Evolutionary conservation across 1,284 basidiomycete species (phyloP).

Genomic region (Cutaneotrichosporon cutaneum): DNA sequence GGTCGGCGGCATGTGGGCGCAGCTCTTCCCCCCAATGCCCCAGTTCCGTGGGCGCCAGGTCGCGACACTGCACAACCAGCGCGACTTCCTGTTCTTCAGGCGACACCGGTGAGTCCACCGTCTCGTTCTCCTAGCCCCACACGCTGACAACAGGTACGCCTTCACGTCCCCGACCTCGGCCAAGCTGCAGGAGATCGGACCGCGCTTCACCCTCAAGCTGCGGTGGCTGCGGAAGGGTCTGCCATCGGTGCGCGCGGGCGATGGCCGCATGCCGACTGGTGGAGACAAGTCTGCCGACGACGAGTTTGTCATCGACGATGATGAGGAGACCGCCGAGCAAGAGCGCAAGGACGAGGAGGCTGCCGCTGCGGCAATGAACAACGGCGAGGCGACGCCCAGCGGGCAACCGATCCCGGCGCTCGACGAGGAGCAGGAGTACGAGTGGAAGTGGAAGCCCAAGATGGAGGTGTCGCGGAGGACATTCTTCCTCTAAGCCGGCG

Average conservation of each 20-base stretch:
- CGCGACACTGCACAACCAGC: constrained; percentile 94
- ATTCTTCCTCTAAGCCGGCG: constrained; percentile 50
- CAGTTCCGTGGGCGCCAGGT: constrained; percentile 97
- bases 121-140: constrained; percentile 1
- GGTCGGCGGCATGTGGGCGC: constrained; percentile 91
- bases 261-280: constrained; percentile 47
- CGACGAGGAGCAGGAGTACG: constrained; percentile 54
- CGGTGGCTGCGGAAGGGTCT: constrained; percentile 84
- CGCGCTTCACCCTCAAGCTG: constrained; percentile 93
- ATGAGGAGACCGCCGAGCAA: constrained; percentile 32
- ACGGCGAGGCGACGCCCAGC: constrained; percentile 23
- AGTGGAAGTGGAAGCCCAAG: constrained; percentile 57
- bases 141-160: constrained; percentile 67
- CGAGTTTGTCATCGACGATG: constrained; percentile 35
- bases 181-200: constrained; percentile 94
- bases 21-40: constrained; percentile 89
- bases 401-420: constrained; percentile 47
- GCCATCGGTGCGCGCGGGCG: constrained; percentile 64
- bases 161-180: constrained; percentile 90
- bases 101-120: constrained; percentile 68
- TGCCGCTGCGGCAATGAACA: constrained; percentile 45
- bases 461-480: constrained; percentile 54
- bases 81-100: constrained; percentile 97
- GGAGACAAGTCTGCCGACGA: constrained; percentile 61
- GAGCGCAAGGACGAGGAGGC: constrained; percentile 49